Conservation (phyloP, 169 alveolate genomes). For the Plasmodium cynomolgi region DNA sequence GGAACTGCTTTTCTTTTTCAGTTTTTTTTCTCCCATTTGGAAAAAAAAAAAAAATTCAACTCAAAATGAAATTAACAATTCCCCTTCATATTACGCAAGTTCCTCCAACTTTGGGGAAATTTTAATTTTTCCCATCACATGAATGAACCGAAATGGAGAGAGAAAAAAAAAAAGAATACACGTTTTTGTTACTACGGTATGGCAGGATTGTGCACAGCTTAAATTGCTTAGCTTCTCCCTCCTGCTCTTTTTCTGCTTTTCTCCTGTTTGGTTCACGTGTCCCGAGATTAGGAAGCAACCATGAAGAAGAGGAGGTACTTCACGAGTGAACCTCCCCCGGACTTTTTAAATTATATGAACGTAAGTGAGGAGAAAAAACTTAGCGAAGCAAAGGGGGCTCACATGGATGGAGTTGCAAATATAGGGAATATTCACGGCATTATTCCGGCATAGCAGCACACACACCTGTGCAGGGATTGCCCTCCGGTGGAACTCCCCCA, state of each 20-base stretch:
- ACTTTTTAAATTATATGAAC: constrained; percentile 10
- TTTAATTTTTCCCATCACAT: background rate
- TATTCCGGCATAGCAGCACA: background rate
- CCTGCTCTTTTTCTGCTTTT: background rate
- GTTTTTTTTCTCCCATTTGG: background rate
- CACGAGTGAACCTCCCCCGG: constrained; percentile 50
- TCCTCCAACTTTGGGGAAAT: background rate
- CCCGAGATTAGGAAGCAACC: background rate
- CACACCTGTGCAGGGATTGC: background rate
- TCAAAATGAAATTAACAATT: background rate
- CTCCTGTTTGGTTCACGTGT: background rate
- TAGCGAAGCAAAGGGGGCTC: background rate
- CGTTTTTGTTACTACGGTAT: background rate
- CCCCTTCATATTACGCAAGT: background rate
- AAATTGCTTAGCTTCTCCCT: background rate
- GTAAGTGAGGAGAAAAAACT: background rate
- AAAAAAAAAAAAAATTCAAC: background rate
- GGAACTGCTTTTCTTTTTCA: background rate
- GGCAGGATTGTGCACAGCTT: background rate
- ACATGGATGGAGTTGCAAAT: background rate
- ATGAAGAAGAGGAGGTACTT: constrained; percentile 18
- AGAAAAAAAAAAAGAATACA: background rate
- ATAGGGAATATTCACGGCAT: background rate
- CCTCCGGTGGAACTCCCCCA: background rate
- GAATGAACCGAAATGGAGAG: background rate